phyloP scores from a whole-genome alignment of 2,329 filamentous ascomycete genomes.

The Ceratocystis ficicola region DNA sequence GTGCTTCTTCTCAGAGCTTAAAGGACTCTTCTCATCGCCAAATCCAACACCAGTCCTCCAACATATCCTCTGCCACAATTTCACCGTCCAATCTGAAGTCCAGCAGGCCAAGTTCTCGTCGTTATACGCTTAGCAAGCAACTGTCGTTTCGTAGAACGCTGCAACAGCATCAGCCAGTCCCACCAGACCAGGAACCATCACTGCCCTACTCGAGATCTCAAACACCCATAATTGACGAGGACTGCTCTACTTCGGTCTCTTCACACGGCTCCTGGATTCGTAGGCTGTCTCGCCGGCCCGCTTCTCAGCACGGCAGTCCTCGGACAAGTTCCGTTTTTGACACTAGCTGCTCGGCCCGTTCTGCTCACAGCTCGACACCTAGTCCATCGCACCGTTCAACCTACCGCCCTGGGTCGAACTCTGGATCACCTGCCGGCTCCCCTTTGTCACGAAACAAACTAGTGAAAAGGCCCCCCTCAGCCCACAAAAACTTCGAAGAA shows the following conservation, averaged over 20 bases:
- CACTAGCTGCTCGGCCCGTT: neutral
- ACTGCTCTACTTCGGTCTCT: conserved; percentile 44
- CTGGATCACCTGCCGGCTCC: conserved; percentile 28
- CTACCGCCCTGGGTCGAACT: conserved; percentile 20
- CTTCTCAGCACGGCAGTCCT: conserved; percentile 50
- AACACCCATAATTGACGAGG: conserved; percentile 31
- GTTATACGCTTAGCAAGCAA: conserved; percentile 19
- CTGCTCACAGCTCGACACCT: neutral
- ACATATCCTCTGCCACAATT: conserved; percentile 23
- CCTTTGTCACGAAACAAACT: conserved; percentile 58
- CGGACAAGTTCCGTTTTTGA: conserved; percentile 54
- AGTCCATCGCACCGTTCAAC: neutral
- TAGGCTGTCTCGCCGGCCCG: conserved; percentile 53
- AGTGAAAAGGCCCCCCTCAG: conserved; percentile 57
- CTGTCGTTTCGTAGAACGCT: conserved; percentile 19
- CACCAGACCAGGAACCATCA: conserved; percentile 14
- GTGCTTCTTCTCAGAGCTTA: conserved; percentile 17
- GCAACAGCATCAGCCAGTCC: conserved; percentile 9
- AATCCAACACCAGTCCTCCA: conserved; percentile 23
- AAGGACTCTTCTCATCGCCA: conserved; percentile 19
- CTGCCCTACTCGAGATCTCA: conserved; percentile 23
- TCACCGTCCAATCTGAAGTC: conserved; percentile 20
- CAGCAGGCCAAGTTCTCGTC: conserved; percentile 26
- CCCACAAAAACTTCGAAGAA: conserved; percentile 36
- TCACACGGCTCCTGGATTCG: conserved; percentile 58